A percentile compares a stretch with the other conserved stretches of the same genome.
These are phyloP conservation scores for Fusarium begoniae DNA, from an alignment of 2,329 filamentous ascomycete genomes.

Conservation along the genomic window DNA sequence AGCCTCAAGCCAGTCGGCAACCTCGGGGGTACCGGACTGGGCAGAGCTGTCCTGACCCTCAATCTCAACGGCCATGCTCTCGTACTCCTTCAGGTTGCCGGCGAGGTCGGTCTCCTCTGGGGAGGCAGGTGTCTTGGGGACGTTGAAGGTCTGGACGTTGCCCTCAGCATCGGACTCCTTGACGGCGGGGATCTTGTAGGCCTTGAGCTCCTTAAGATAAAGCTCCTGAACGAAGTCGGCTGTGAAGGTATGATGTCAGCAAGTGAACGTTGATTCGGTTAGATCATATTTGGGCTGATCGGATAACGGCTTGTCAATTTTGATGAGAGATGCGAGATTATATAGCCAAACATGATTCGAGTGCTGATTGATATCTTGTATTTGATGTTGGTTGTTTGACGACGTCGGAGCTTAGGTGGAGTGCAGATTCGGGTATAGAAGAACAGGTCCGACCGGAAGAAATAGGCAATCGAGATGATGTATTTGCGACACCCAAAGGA, in stretches of 20 bases:
- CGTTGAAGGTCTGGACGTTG: slow-evolving; percentile 86
- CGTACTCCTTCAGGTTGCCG: slow-evolving; percentile 91
- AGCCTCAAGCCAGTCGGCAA: slow-evolving; percentile 84
- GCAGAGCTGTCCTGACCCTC: slow-evolving; percentile 80
- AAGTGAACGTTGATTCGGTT: slow-evolving; percentile 15
- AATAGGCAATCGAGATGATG: slow-evolving; percentile 11
- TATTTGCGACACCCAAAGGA: slow-evolving; percentile 1
- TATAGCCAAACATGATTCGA: neutral
- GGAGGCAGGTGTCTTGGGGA: slow-evolving; percentile 83
- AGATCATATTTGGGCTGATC: neutral
- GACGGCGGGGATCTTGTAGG: slow-evolving; percentile 86
- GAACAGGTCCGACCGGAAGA: slow-evolving; percentile 31
- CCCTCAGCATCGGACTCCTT: slow-evolving; percentile 90
- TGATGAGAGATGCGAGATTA: neutral
- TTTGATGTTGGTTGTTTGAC: slow-evolving; percentile 22
- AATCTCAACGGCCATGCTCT: slow-evolving; percentile 91
- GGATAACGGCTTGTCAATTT: neutral
- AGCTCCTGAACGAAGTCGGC: slow-evolving; percentile 98
- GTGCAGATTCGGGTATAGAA: slow-evolving; percentile 42
- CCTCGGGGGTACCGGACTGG: slow-evolving; percentile 66
- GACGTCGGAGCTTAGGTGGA: slow-evolving; percentile 43
- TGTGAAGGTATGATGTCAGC: slow-evolving; percentile 53
- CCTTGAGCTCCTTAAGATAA: slow-evolving; percentile 95
- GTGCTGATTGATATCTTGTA: neutral
- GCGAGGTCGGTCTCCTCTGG: slow-evolving; percentile 96